These are phyloP conservation scores for Rhynchospora tenuis DNA, from an alignment of 176 grass and related monocot genomes.

Conservation along the genomic window DNA sequence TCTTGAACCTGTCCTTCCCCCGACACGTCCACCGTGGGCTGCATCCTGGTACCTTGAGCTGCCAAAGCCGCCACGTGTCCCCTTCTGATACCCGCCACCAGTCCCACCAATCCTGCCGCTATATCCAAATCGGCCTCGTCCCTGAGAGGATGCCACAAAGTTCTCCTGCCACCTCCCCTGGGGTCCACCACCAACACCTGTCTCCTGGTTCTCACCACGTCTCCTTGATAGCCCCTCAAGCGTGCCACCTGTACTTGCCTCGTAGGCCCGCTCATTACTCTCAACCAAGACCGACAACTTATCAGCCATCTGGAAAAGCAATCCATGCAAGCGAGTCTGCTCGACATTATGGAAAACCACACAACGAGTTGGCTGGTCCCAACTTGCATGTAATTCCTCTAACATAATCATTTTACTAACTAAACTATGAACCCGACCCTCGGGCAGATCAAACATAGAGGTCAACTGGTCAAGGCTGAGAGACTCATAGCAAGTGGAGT, in stretches of 20 bases:
- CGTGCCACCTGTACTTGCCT: conserved; percentile 79
- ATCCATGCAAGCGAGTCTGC: conserved; percentile 82
- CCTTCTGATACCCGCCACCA: conserved; percentile 57
- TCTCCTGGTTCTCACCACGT: conserved; percentile 63
- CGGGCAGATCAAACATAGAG: conserved; percentile 74
- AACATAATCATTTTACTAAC: conserved; percentile 95
- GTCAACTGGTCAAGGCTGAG: conserved; percentile 70
- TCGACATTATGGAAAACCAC: conserved; percentile 87
- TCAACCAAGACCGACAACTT: conserved; percentile 80
- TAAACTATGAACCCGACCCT: conserved; percentile 64
- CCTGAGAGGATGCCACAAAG: conserved; percentile 47
- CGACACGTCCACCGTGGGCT: conserved; percentile 19
- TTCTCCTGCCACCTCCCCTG: conserved; percentile 78
- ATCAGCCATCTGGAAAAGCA: conserved; percentile 91
- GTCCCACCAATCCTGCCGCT: conserved; percentile 46
- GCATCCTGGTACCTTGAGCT: conserved; percentile 29
- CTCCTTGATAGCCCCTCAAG: conserved; percentile 74
- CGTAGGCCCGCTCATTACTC: conserved; percentile 82
- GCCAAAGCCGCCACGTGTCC: conserved; percentile 21
- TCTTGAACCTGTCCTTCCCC: conserved; percentile 40
- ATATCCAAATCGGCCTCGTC: conserved; percentile 52
- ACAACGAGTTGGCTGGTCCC: conserved; percentile 88
- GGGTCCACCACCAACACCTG: conserved; percentile 12
- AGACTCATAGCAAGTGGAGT: conserved; percentile 64
- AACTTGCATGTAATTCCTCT: conserved; percentile 84